Evolutionary conservation across 495 filamentous ascomycete species (phyloP).

Genomic region (Evansstolkia leycettana): DNA sequence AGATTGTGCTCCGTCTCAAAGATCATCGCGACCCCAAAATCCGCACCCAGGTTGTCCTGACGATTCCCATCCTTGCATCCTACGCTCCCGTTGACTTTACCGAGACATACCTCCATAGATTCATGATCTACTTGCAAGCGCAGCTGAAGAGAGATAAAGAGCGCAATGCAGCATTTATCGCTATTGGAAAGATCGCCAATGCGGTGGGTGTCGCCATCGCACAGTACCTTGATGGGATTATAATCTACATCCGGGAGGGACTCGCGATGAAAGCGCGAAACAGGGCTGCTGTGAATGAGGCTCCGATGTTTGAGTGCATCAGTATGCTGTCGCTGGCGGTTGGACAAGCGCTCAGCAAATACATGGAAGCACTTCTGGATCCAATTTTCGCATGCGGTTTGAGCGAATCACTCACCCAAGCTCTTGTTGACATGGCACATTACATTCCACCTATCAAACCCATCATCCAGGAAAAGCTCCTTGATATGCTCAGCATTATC

Average conservation of each 20-base stretch:
- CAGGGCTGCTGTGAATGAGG: slow-evolving; percentile 55
- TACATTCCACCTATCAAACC: slow-evolving; percentile 92
- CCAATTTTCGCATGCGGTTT: slow-evolving; percentile 95
- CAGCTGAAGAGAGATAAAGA: slow-evolving; percentile 96
- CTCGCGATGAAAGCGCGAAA: slow-evolving; percentile 74
- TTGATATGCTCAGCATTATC: slow-evolving; percentile 90
- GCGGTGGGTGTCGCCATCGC: slow-evolving; percentile 84
- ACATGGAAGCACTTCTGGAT: slow-evolving; percentile 90
- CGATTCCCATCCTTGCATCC: slow-evolving; percentile 85
- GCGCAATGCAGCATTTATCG: slow-evolving; percentile 81
- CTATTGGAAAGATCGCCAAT: slow-evolving; percentile 93
- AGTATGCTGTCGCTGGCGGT: slow-evolving; percentile 92
- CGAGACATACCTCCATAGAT: slow-evolving; percentile 72
- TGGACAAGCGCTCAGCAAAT: slow-evolving; percentile 91
- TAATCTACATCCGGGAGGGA: slow-evolving; percentile 84
- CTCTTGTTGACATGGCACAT: slow-evolving; percentile 94
- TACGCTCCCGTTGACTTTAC: slow-evolving; percentile 85
- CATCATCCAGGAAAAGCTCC: slow-evolving; percentile 82
- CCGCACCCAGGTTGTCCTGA: slow-evolving; percentile 70
- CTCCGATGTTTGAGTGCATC: slow-evolving; percentile 96
- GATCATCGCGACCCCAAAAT: slow-evolving; percentile 84
- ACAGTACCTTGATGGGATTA: slow-evolving; percentile 88
- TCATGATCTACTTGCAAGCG: slow-evolving; percentile 89
- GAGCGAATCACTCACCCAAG: slow-evolving; percentile 83
- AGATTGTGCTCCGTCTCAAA: slow-evolving; percentile 79